Conservation (phyloP, 75 land plant species). For the Pinus albicaulis region DNA sequence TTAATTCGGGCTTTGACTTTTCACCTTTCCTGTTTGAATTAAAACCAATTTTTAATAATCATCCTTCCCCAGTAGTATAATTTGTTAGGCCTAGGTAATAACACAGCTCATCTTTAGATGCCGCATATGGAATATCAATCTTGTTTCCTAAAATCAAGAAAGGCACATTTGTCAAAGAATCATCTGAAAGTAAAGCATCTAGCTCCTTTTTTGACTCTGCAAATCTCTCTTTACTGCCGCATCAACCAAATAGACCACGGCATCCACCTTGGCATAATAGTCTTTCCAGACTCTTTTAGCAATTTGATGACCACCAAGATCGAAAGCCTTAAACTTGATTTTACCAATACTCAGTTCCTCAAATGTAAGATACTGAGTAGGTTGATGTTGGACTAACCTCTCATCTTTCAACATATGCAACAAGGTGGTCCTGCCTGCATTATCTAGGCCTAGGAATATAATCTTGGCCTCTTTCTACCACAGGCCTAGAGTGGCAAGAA, state of each 20-base stretch:
- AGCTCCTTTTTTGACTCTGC: conserved; percentile 81
- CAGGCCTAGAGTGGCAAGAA: conserved; percentile 56
- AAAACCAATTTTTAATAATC: no score
- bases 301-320: conserved; percentile 69
- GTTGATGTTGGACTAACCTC: conserved; percentile 70
- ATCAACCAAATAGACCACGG: conserved; percentile 78
- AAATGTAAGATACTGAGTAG: conserved; percentile 69
- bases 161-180: conserved; percentile 60
- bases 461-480: conserved; percentile 67
- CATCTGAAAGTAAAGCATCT: conserved; percentile 83
- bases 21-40: no score
- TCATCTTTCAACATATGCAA: conserved; percentile 69
- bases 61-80: conserved; percentile 83
- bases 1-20: no score
- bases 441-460: conserved; percentile 51
- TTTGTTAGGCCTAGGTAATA: conserved; percentile 57
- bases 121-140: conserved; percentile 71
- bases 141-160: conserved; percentile 66
- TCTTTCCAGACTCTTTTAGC: conserved; percentile 73
- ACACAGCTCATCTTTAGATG: conserved; percentile 73
- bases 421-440: conserved; percentile 62
- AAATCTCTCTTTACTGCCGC: conserved; percentile 76
- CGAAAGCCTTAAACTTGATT: conserved; percentile 70
- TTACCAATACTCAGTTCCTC: conserved; percentile 68
- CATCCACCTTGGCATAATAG: conserved; percentile 81